phyloP scores from a whole-genome alignment of 305 asterid genomes.

The Lippia alba region DNA sequence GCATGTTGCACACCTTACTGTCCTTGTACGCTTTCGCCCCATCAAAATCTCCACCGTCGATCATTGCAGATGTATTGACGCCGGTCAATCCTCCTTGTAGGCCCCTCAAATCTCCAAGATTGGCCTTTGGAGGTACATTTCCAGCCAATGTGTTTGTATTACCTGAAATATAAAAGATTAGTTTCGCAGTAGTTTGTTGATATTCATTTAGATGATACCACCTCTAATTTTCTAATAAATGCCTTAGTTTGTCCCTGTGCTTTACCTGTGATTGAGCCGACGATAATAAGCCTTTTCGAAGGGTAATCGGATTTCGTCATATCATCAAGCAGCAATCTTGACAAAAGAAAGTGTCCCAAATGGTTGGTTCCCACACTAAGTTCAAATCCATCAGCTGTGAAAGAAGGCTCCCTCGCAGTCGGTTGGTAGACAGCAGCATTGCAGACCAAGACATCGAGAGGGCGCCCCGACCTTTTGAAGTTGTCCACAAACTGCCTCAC shows the following conservation, averaged over 20 bases:
- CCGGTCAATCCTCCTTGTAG: slow-evolving; percentile 63
- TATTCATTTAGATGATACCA: background rate
- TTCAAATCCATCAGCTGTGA: slow-evolving; percentile 91
- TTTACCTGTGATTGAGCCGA: slow-evolving; percentile 93
- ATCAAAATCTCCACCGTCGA: slow-evolving; percentile 74
- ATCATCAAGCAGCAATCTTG: slow-evolving; percentile 83
- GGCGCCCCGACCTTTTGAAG: slow-evolving; percentile 68
- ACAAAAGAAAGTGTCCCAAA: slow-evolving; percentile 88
- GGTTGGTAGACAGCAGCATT: slow-evolving; percentile 94
- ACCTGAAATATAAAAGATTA: slow-evolving; percentile 43
- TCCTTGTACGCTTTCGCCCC: slow-evolving; percentile 88
- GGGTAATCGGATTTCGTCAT: slow-evolving; percentile 83
- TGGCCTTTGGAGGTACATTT: slow-evolving; percentile 82
- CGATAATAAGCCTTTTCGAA: slow-evolving; percentile 85
- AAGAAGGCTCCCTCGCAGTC: slow-evolving; percentile 85
- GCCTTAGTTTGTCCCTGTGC: too few relatives aligned
- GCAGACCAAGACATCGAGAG: slow-evolving; percentile 86
- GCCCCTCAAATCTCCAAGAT: slow-evolving; percentile 78
- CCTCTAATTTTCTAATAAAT: too few relatives aligned
- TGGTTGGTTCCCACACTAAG: slow-evolving; percentile 96
- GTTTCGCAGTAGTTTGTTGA: background rate
- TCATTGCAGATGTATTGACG: slow-evolving; percentile 60
- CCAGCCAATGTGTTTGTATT: slow-evolving; percentile 83
- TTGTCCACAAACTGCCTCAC: slow-evolving; percentile 83
- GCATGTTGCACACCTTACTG: slow-evolving; percentile 87